Conservation (phyloP, 345 rosid genomes). For the Erucastrum elatum region DNA sequence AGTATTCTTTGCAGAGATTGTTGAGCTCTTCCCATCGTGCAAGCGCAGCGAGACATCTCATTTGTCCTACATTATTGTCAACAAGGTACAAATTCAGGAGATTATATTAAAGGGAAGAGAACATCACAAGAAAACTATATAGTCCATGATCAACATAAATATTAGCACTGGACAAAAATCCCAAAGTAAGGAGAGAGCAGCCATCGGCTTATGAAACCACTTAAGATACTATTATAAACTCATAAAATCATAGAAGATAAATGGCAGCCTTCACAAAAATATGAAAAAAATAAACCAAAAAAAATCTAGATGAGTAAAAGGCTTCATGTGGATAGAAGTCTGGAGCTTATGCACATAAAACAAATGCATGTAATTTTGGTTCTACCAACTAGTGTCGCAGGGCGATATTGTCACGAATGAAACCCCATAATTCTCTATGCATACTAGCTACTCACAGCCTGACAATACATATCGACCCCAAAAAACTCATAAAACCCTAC, state of each 20-base stretch:
- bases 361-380: neutral
- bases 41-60: conserved; percentile 97
- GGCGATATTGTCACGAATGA: conserved; percentile 9
- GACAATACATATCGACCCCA: conserved; percentile 11
- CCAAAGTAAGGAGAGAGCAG: conserved; percentile 5
- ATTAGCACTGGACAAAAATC: conserved; percentile 22
- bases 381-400: conserved; percentile 16
- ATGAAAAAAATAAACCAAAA: neutral
- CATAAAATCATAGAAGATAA: neutral
- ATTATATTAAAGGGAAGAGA: conserved; percentile 13
- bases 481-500: conserved; percentile 10
- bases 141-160: conserved; percentile 21
- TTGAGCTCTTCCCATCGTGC: conserved; percentile 99
- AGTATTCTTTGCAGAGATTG: conserved; percentile 92
- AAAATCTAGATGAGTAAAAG: neutral
- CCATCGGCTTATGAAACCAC: conserved; percentile 5
- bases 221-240: neutral
- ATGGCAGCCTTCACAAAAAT: neutral
- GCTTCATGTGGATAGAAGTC: neutral
- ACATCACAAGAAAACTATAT: conserved; percentile 22
- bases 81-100: conserved; percentile 23
- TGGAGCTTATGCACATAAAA: conserved; percentile 12
- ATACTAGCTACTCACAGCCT: conserved; percentile 7
- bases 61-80: conserved; percentile 60
- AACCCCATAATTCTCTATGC: conserved; percentile 8